Evolutionary conservation across 1,284 basidiomycete species (phyloP), one percentile per base, ranked within the genome.

Genomic region (Ustilago hordei): DNA sequence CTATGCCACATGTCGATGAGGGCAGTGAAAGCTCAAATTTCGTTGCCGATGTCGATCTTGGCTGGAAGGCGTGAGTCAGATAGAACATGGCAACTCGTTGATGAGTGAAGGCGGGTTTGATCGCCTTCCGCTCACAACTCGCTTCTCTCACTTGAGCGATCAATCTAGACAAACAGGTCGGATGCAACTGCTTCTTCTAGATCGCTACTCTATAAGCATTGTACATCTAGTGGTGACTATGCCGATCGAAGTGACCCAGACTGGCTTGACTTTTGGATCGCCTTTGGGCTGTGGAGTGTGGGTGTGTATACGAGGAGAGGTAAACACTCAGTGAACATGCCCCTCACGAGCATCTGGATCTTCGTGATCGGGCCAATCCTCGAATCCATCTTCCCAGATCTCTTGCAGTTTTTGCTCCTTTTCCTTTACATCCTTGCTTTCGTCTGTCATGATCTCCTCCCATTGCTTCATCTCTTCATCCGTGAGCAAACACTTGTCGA

Each of bases 381-480:
- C 87, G 69, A 86, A 87, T 4, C 86, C 81, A 52, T 87, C 87
- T 28, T 86, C 86, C 55, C 87, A 87, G 32, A 85, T 58, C 45
- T 86, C 75, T 36, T 82, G 78, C 19, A 88, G 81, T 53, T 76
- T 81, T 36, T 85, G 74, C 41, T 82, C 64, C 68, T 86, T 75
- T 15, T 64, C 63, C 34, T 65, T 31, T 35, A 69, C 53, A n/a
- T 41, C 32, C 15, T 28, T 36, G 2, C 47, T 64, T 28, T 47
- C 12, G 32, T 79, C 75, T 38, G 80, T 82, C 88, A 88, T 88
- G 43, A 87, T 78, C 65, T 80, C 82, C 59, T 86, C 72, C 86
- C 87, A 89, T 41, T 77, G 36, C 9, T 74, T 57, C 87, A 86
- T 87, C 81, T 88, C 88, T 0, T 80, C 72, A 72, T 88, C 87